Base-by-base conservation (phyloP, 139 green algal species). In the Chlorella sorokiniana region DNA sequence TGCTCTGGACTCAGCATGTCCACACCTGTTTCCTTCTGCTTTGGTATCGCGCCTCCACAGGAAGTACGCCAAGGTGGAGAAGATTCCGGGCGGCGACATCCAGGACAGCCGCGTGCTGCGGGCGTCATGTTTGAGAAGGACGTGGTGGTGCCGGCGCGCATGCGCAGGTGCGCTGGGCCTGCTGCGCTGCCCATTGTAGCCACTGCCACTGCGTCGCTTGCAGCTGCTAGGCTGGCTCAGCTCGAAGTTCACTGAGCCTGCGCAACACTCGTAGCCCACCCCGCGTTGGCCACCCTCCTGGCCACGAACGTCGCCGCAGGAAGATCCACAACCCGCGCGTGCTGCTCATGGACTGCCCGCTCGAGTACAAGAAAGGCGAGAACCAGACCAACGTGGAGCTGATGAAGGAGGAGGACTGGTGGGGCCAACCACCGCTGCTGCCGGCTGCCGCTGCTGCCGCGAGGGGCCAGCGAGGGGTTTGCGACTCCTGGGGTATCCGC, bases 291-390 rank as follows among this genome's bases (percentile, higher is more conserved):
- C 7, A 29, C n/a, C 22, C 54, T 33, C 25, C 54, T 33, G 54
- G 45, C 45, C 45, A 10, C 10, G 45, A 14, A 54, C 10, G 61
- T 44, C 37, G n/a, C 27, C 40, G 77, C 77, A 82, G 77, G 22
- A 94, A 90, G 75, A 98, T 99, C 79, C 64, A 86, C 54, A 98
- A 98, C 86, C 97, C 97, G 0, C 90, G 97, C 76, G 96, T 99
- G 79, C 85, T 99, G 87, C 93, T 99, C 79, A 85, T 99, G 84
- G 97, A 99, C 82, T 99, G 95, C 90, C 95, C 97, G 14, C 88
- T 99, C 27, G 97, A 99, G 91, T 99, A 99, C 93, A 99, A 99
- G 88, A 99, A 99, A 90, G 95, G 95, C 22, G 97, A 99, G 90
- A 98, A 96, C 90, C 95, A 99, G 90, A 98, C 97, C 6, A 98